Conservation (phyloP, 345 rosid genomes). For the Hibiscus tridactylites region DNA sequence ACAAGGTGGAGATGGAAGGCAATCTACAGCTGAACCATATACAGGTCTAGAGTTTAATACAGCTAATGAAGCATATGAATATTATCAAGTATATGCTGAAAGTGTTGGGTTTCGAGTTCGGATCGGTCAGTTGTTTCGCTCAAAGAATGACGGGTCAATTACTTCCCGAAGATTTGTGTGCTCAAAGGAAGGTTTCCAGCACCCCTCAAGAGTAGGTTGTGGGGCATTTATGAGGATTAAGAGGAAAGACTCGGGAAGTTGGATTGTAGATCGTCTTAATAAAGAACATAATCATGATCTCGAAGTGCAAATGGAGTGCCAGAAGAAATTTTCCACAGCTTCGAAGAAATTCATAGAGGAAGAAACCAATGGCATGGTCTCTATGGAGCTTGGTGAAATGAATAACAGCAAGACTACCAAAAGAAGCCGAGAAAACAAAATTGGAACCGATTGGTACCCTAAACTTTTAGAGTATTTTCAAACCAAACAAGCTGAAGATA, state of each 20-base stretch:
- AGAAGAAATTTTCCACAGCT: constrained; percentile 29
- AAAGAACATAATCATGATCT: constrained; percentile 80
- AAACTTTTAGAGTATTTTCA: constrained; percentile 69
- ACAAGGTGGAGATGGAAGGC: constrained; percentile 38
- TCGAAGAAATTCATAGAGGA: constrained; percentile 52
- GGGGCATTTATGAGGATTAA: constrained; percentile 93
- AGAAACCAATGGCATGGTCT: constrained; percentile 37
- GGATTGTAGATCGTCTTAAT: constrained; percentile 78
- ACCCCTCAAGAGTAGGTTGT: constrained; percentile 89
- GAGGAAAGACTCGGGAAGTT: constrained; percentile 65
- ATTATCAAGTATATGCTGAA: constrained; percentile 60
- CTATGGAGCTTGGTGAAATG: constrained; percentile 34
- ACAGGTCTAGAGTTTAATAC: constrained; percentile 66
- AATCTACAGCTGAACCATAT: constrained; percentile 39
- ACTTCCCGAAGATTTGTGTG: constrained; percentile 89
- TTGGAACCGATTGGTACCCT: constrained; percentile 69
- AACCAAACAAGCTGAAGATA: constrained; percentile 68
- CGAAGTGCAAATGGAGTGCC: constrained; percentile 26
- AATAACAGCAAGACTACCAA: constrained; percentile 23
- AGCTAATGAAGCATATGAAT: constrained; percentile 73
- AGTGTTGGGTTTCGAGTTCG: constrained; percentile 69
- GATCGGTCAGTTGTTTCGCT: constrained; percentile 86
- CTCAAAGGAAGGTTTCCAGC: constrained; percentile 94
- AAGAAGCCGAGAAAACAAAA: constrained; percentile 35
- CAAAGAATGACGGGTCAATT: constrained; percentile 69